phyloP scores from a whole-genome alignment of 805 yeast genomes.

The Kluyveromyces siamensis region DNA sequence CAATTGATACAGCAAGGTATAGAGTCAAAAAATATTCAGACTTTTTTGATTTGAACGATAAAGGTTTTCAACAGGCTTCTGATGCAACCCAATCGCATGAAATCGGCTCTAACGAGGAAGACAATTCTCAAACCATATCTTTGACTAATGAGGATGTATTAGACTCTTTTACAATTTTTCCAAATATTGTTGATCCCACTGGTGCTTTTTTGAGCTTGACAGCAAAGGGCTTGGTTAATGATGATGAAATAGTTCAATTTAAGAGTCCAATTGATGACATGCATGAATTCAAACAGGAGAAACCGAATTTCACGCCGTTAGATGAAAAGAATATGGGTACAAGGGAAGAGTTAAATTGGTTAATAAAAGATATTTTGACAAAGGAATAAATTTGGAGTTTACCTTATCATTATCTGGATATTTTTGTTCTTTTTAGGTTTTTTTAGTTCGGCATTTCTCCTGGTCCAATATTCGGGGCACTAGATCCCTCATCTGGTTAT shows the following conservation, averaged over 20 bases:
- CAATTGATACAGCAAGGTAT: constrained; percentile 62
- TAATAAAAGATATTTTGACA: constrained; percentile 56
- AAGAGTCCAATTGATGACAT: constrained; percentile 29
- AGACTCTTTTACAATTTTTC: constrained; percentile 54
- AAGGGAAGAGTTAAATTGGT: constrained; percentile 62
- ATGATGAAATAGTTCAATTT: constrained; percentile 33
- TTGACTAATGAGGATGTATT: constrained; percentile 59
- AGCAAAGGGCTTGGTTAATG: constrained; percentile 45
- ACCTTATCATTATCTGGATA: neutral
- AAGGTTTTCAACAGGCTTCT: constrained; percentile 17
- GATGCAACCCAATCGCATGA: constrained; percentile 3
- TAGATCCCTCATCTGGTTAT: neutral
- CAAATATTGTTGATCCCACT: constrained; percentile 59
- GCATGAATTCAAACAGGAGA: constrained; percentile 23
- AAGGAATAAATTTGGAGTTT: constrained; percentile 13
- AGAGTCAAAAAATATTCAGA: constrained; percentile 40
- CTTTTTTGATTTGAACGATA: constrained; percentile 26
- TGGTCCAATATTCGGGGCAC: neutral
- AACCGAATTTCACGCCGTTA: constrained; percentile 25
- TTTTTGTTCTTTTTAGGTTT: neutral
- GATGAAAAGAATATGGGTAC: constrained; percentile 42
- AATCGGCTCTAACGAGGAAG: constrained; percentile 2
- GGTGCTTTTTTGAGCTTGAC: constrained; percentile 49
- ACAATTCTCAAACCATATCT: constrained; percentile 15
- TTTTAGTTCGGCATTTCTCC: neutral